phyloP scores from a whole-genome alignment of 139 green algal species.

The Edaphochlamys debaryana region DNA sequence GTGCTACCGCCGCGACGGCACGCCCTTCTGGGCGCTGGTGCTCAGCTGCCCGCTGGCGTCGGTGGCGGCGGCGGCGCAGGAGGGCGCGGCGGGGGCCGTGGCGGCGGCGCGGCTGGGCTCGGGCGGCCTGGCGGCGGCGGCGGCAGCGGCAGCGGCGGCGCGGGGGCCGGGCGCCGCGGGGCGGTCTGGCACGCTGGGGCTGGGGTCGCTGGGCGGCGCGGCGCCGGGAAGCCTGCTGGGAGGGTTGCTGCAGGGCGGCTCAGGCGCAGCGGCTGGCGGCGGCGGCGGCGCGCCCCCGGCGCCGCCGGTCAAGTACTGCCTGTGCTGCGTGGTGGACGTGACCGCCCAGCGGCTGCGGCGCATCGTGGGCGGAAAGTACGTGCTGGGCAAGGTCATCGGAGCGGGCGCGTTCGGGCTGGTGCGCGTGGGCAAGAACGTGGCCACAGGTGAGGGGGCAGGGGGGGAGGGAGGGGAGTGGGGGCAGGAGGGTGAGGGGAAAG shows the following conservation, averaged over 20 bases:
- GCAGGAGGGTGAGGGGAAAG: background rate
- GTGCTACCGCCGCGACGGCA: slow-evolving; percentile 54
- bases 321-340: slow-evolving; percentile 68
- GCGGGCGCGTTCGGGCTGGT: slow-evolving; percentile 73
- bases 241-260: too few relatives aligned
- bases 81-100: background rate
- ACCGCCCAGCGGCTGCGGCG: slow-evolving; percentile 49
- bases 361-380: slow-evolving; percentile 65
- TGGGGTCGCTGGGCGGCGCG: background rate
- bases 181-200: too few relatives aligned
- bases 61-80: background rate
- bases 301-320: slow-evolving; percentile 5
- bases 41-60: slow-evolving; percentile 40
- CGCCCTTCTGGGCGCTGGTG: slow-evolving; percentile 57
- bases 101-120: background rate
- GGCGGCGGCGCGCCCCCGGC: background rate
- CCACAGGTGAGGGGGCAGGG: slow-evolving; percentile 52
- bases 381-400: slow-evolving; percentile 68
- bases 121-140: background rate
- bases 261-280: too few relatives aligned
- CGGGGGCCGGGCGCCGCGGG: background rate
- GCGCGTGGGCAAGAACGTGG: slow-evolving; percentile 57
- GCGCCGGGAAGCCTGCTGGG: too few relatives aligned
- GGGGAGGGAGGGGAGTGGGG: background rate
- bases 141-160: background rate